Conservation (phyloP, 257 asterid species). For the Nemophila menziesii region DNA sequence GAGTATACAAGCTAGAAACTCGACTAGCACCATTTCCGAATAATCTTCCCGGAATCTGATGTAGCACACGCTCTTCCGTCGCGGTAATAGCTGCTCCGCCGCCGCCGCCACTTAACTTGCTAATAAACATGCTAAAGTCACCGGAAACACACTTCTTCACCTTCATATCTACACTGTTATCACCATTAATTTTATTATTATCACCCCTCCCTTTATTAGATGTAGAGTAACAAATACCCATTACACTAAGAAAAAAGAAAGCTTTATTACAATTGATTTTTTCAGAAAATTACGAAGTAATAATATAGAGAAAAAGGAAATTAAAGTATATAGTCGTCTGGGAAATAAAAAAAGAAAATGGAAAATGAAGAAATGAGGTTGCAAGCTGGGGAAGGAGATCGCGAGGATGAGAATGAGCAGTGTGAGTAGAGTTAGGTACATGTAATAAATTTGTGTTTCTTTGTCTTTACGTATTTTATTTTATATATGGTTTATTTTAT, state of each 20-base stretch:
- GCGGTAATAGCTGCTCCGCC: constrained; percentile 27
- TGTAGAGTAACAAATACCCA: constrained; percentile 86
- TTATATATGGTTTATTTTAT: too few relatives aligned
- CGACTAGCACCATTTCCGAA: constrained; percentile 55
- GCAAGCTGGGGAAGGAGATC: background rate
- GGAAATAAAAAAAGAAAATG: background rate
- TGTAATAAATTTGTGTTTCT: background rate
- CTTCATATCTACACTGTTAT: constrained; percentile 25
- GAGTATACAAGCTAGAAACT: constrained; percentile 67
- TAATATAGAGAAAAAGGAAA: background rate
- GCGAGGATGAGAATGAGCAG: background rate
- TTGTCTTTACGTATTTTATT: background rate
- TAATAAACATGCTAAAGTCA: constrained; percentile 53
- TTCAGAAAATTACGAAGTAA: background rate
- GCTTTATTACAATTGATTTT: background rate
- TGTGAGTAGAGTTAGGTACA: background rate
- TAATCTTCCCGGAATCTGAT: constrained; percentile 72
- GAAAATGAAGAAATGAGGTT: too few relatives aligned
- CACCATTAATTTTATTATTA: constrained; percentile 27
- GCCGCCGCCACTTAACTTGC: constrained; percentile 57
- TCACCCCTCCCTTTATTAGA: constrained; percentile 24
- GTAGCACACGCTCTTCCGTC: constrained; percentile 68
- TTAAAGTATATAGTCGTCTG: too few relatives aligned
- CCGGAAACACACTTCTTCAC: constrained; percentile 48
- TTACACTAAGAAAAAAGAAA: constrained; percentile 5